phyloP scores from a whole-genome alignment of 2,329 filamentous ascomycete genomes.

The Talaromyces sp. region DNA sequence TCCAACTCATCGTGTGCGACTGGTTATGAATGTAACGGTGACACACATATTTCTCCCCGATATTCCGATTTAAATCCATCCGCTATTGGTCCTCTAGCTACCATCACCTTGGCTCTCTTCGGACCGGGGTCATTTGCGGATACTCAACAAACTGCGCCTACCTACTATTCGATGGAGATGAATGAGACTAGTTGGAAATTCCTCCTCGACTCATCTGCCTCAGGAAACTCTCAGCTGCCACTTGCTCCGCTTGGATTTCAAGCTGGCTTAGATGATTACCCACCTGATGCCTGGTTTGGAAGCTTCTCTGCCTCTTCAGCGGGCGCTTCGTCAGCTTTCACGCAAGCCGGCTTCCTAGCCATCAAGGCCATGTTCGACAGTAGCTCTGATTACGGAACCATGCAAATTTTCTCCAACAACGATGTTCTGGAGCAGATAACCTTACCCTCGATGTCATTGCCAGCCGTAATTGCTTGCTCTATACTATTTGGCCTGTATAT shows the following conservation, averaged over 20 bases:
- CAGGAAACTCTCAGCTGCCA: not conserved
- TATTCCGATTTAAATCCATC: not conserved
- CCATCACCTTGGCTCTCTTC: conserved; percentile 16
- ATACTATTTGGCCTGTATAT: conserved; percentile 12
- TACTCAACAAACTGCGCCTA: not conserved
- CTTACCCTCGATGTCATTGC: not conserved
- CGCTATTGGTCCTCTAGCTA: conserved; percentile 16
- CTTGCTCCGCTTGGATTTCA: not conserved
- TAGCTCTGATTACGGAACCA: not conserved
- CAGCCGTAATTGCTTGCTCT: conserved; percentile 8
- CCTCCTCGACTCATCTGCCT: not conserved
- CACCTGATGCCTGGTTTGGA: conserved; percentile 21
- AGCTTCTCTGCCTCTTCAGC: not conserved
- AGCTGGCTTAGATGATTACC: not conserved
- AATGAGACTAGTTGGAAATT: conserved; percentile 4
- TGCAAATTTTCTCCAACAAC: not conserved
- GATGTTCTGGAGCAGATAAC: not conserved
- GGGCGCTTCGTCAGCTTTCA: not conserved
- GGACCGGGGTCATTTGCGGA: conserved; percentile 16
- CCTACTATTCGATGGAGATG: fast-evolving
- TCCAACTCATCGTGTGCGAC: not conserved
- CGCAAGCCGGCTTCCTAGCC: conserved; percentile 8
- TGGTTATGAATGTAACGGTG: not conserved
- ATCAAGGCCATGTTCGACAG: conserved; percentile 8
- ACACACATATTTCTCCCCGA: not conserved